Conservation (phyloP, 2,329 filamentous ascomycete genomes). For the Leptographium flavum region DNA sequence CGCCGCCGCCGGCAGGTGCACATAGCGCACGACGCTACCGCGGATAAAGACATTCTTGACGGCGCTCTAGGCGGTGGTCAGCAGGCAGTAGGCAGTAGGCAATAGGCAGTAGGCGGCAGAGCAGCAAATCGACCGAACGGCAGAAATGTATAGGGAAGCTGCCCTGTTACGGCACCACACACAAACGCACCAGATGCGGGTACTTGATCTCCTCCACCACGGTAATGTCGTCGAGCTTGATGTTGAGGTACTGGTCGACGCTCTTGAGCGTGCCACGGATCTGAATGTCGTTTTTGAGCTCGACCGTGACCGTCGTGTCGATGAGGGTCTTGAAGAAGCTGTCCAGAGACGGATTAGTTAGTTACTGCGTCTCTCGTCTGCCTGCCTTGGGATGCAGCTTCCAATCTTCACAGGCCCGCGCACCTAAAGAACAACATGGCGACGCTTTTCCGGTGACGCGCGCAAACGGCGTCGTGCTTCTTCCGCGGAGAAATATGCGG, state of each 20-base stretch:
- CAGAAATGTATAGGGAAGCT: too few species aligned
- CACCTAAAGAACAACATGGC: constrained; percentile 17
- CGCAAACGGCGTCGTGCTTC: background rate
- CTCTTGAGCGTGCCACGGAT: constrained; percentile 92
- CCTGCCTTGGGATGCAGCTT: background rate
- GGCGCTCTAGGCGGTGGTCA: constrained; percentile 39
- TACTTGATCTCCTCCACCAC: constrained; percentile 91
- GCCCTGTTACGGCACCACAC: background rate
- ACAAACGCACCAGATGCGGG: constrained; percentile 60
- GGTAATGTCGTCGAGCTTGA: constrained; percentile 91
- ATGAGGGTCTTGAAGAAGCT: constrained; percentile 99
- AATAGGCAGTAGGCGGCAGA: background rate
- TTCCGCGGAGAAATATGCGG: background rate
- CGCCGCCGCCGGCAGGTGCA: constrained; percentile 67
- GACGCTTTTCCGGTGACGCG: background rate
- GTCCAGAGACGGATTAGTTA: background rate
- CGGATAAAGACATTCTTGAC: constrained; percentile 96
- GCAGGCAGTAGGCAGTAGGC: background rate
- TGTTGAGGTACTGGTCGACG: constrained; percentile 97
- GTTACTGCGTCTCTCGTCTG: background rate
- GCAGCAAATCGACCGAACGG: background rate
- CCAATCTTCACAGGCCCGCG: background rate
- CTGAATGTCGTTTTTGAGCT: constrained; percentile 98
- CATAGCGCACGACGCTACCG: constrained; percentile 83
- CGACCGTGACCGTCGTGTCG: constrained; percentile 91